phyloP scores from a whole-genome alignment of 768 basidiomycete species.

The Leucocoprinus sp. region DNA sequence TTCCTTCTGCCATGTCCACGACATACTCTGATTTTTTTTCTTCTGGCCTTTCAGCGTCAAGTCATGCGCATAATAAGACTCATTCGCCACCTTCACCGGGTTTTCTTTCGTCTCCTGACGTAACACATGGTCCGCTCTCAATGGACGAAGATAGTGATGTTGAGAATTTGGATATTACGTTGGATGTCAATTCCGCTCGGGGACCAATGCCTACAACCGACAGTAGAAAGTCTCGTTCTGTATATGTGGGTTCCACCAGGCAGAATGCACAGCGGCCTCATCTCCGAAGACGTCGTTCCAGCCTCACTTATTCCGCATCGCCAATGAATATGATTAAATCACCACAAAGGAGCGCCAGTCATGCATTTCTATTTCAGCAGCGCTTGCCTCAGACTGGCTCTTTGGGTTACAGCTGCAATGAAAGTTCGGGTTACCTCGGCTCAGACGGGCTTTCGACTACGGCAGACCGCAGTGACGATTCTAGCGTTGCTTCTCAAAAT shows the following conservation, averaged over 20 bases:
- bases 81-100: conserved; percentile 17
- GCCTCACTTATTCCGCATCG: conserved; percentile 43
- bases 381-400: conserved; percentile 25
- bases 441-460: conserved; percentile 8
- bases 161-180: conserved; percentile 18
- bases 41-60: conserved; percentile 56
- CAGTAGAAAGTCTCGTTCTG: conserved; percentile 11
- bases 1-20: conserved; percentile 14
- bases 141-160: conserved; percentile 13
- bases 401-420: conserved; percentile 31
- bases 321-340: conserved; percentile 55
- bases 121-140: background rate
- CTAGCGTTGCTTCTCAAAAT: conserved; percentile 23
- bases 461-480: conserved; percentile 12
- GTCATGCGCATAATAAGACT: conserved; percentile 16
- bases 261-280: conserved; percentile 23
- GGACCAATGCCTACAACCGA: conserved; percentile 22
- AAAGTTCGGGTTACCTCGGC: conserved; percentile 29
- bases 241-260: conserved; percentile 15
- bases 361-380: conserved; percentile 42
- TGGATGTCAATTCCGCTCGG: conserved; percentile 15
- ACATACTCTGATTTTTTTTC: conserved; percentile 65
- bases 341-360: conserved; percentile 40
- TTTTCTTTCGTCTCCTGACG: conserved; percentile 5
- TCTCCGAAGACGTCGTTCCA: conserved; percentile 56